phyloP scores from a whole-genome alignment of 1,284 basidiomycete species.

The Pseudomicrostroma phylloplanum region DNA sequence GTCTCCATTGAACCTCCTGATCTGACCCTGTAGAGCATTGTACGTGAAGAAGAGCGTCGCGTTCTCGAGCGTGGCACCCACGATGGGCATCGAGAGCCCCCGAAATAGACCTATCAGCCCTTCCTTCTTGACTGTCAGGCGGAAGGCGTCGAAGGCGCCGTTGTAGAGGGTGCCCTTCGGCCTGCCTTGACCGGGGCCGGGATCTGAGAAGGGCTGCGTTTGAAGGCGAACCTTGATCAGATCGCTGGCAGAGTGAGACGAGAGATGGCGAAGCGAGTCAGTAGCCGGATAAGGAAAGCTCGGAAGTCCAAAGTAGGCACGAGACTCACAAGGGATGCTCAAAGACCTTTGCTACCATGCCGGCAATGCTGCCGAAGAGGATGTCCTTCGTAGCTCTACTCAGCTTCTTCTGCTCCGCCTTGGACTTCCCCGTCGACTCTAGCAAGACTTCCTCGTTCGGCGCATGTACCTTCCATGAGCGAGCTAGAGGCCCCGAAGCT shows the following conservation, averaged over 20 bases:
- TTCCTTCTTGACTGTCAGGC: conserved; percentile 34
- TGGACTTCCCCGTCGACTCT: background rate
- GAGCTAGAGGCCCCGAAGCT: too few relatives aligned
- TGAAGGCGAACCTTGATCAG: conserved; percentile 48
- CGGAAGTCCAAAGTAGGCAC: background rate
- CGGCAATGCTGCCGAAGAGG: conserved; percentile 43
- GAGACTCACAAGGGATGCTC: conserved; percentile 43
- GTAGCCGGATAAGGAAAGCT: background rate
- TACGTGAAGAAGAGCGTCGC: conserved; percentile 81
- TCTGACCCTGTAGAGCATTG: conserved; percentile 69
- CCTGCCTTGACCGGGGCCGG: background rate
- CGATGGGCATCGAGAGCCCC: conserved; percentile 76
- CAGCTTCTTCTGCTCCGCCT: conserved; percentile 16
- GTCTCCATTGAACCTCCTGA: conserved; percentile 50
- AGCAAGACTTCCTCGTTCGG: too few relatives aligned
- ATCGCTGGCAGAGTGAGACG: conserved; percentile 20
- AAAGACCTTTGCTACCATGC: conserved; percentile 46
- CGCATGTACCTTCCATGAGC: too few relatives aligned
- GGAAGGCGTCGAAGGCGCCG: conserved; percentile 37
- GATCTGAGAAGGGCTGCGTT: conserved; percentile 26
- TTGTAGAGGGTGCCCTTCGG: conserved; percentile 21
- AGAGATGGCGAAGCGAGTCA: background rate
- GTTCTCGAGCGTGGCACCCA: conserved; percentile 86
- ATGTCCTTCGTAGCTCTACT: conserved; percentile 45
- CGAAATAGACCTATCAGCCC: conserved; percentile 45